Conservation (phyloP, 106 monocot species). For the Dendrobium nobile region DNA sequence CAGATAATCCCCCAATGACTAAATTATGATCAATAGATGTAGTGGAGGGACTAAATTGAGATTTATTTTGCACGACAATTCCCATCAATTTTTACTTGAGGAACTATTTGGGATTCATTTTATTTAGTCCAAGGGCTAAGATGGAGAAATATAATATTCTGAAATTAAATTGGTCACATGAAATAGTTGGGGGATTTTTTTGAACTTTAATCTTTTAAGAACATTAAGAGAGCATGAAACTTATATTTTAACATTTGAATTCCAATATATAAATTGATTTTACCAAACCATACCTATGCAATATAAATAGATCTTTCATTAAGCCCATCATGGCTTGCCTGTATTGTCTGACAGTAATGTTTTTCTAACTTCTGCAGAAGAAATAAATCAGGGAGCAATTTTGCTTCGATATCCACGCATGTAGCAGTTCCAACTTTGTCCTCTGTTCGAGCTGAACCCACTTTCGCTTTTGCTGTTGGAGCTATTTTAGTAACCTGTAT, state of each 20-base stretch:
- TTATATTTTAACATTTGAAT: background rate
- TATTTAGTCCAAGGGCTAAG: too few relatives aligned
- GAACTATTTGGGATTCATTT: too few relatives aligned
- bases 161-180: too few relatives aligned
- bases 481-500: background rate
- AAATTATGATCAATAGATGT: too few relatives aligned
- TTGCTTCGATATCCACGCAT: slow-evolving; percentile 6
- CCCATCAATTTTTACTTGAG: too few relatives aligned
- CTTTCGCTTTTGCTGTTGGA: background rate
- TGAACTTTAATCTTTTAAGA: too few relatives aligned
- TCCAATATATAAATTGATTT: background rate
- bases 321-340: background rate
- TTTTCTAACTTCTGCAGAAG: background rate
- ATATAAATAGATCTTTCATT: background rate
- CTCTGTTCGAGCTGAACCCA: background rate
- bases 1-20: too few relatives aligned
- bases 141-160: too few relatives aligned
- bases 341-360: background rate
- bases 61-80: too few relatives aligned
- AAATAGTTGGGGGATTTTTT: too few relatives aligned
- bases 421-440: background rate
- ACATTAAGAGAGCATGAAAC: too few relatives aligned
- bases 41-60: too few relatives aligned
- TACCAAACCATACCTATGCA: background rate
- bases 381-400: slow-evolving; percentile 1